Conservation (phyloP, 345 rosid species). For the Adansonia digitata region DNA sequence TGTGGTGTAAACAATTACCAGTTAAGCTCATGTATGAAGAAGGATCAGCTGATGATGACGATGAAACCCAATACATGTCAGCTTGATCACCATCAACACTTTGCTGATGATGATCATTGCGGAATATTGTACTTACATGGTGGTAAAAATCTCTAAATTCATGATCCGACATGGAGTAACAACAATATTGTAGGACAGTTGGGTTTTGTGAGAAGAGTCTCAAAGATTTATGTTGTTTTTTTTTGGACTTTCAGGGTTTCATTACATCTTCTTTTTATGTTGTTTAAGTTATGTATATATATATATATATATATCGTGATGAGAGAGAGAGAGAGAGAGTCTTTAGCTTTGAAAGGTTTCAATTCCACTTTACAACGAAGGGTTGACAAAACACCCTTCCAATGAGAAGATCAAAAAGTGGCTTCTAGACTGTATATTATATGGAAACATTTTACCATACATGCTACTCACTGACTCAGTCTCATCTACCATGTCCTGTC, state of each 20-base stretch:
- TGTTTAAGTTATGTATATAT: slow-evolving; percentile 12
- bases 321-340: not conserved
- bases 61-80: slow-evolving; percentile 19
- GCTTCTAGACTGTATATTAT: no score
- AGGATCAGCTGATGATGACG: slow-evolving; percentile 32
- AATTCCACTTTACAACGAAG: slow-evolving; percentile 23
- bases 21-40: slow-evolving; percentile 48
- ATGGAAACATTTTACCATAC: slow-evolving; percentile 52
- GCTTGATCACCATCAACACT: not conserved
- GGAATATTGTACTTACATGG: slow-evolving; percentile 27
- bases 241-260: slow-evolving; percentile 13
- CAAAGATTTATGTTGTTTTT: slow-evolving; percentile 14
- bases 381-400: slow-evolving; percentile 50
- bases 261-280: not conserved
- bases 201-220: no score
- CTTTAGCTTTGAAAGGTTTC: slow-evolving; percentile 31
- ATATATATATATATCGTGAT: not conserved
- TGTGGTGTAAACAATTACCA: slow-evolving; percentile 57
- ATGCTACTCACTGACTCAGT: no score
- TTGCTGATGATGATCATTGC: slow-evolving; percentile 27
- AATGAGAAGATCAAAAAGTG: slow-evolving; percentile 29
- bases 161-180: slow-evolving; percentile 54
- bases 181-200: no score
- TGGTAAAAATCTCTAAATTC: slow-evolving; percentile 53
- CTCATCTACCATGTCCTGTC: no score